These are phyloP conservation scores for Pseudotulostoma volvatum DNA, from an alignment of 495 filamentous ascomycete genomes.

Conservation along the genomic window DNA sequence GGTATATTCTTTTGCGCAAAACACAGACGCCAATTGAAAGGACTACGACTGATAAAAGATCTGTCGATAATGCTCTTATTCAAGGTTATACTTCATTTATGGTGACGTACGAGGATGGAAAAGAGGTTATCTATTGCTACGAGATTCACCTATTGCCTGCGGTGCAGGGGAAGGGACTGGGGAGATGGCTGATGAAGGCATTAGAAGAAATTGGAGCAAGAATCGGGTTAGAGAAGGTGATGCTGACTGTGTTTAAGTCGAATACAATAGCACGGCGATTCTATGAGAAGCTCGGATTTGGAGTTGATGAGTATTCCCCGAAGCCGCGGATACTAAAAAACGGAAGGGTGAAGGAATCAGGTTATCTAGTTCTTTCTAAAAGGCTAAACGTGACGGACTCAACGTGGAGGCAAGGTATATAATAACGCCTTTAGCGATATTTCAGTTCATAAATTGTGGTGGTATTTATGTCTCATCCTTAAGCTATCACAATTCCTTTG, in stretches of 20 bases:
- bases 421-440: no score
- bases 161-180: conserved; percentile 33
- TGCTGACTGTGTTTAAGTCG: conserved; percentile 67
- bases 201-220: conserved; percentile 28
- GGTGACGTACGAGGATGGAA: conserved; percentile 63
- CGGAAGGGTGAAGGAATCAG: conserved; percentile 44
- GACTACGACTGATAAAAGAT: not conserved
- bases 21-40: not conserved
- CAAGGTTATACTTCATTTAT: conserved; percentile 66
- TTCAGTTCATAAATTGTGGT: no score
- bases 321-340: conserved; percentile 41
- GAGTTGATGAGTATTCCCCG: conserved; percentile 49
- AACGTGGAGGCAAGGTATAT: no score
- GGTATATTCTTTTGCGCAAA: conserved; percentile 43
- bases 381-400: conserved; percentile 11
- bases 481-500: no score
- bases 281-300: conserved; percentile 54
- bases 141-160: conserved; percentile 57
- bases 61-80: conserved; percentile 9
- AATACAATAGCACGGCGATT: conserved; percentile 47
- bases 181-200: conserved; percentile 21
- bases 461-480: no score
- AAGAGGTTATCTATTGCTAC: conserved; percentile 70
- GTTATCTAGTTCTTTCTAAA: conserved; percentile 63
- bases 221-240: conserved; percentile 47